Evolutionary conservation across 257 asterid species (phyloP).

Genomic region (Rehmannia glutinosa): DNA sequence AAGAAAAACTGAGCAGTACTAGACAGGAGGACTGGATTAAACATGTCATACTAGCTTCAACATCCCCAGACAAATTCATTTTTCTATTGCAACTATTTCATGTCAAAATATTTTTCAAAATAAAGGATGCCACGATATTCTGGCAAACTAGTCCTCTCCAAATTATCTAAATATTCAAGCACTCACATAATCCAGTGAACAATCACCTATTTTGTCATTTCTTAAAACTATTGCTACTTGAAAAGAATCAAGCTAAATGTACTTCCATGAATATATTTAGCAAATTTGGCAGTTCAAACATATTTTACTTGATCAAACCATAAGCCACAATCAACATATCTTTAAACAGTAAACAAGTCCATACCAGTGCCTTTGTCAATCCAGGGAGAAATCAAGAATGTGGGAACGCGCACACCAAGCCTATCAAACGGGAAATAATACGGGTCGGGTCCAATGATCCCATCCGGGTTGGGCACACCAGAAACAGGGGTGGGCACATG

Average conservation of each 20-base stretch:
- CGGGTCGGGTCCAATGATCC: conserved; percentile 67
- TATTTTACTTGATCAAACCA: neutral
- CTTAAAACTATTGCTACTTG: neutral
- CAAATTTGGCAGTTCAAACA: neutral
- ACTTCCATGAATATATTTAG: conserved; percentile 1
- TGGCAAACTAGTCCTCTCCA: neutral
- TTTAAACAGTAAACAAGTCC: conserved; percentile 13
- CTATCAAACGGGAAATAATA: conserved; percentile 62
- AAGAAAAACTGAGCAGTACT: neutral
- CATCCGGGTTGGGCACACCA: conserved; percentile 66
- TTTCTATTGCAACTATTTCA: neutral
- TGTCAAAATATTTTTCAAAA: neutral
- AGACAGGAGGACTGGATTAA: neutral
- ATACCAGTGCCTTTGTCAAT: conserved; percentile 77
- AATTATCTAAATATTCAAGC: neutral
- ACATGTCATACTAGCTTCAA: neutral
- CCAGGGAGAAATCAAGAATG: conserved; percentile 80
- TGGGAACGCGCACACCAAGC: conserved; percentile 78
- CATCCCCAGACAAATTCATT: neutral
- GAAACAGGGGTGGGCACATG: conserved; percentile 70
- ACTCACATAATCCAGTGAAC: neutral
- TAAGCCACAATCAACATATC: conserved; percentile 1
- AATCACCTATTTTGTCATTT: neutral
- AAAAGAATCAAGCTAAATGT: neutral
- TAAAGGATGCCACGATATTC: neutral